A percentile compares a stretch with the other conserved stretches of the same genome.
phyloP scores from a whole-genome alignment of 805 yeast species.

The Blastobotrys terrestris region DNA sequence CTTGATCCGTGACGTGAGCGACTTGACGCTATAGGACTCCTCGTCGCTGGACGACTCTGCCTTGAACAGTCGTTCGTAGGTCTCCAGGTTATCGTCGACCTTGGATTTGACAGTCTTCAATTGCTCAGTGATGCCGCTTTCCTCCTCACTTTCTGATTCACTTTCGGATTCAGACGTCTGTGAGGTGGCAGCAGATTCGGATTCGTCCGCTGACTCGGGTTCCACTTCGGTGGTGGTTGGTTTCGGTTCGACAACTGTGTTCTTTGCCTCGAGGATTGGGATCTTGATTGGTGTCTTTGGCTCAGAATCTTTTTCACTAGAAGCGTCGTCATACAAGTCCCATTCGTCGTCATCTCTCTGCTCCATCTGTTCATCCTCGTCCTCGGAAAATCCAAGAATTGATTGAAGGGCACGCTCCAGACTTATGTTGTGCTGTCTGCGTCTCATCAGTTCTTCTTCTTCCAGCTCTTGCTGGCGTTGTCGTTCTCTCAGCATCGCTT shows the following conservation, averaged over 20 bases:
- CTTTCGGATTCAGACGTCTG: background rate
- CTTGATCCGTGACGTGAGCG: slow-evolving; percentile 20
- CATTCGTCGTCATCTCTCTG: background rate
- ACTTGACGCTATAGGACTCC: background rate
- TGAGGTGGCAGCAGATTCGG: background rate
- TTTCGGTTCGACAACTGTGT: background rate
- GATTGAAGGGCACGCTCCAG: background rate
- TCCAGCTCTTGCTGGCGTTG: background rate
- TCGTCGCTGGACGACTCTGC: background rate
- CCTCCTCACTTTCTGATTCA: slow-evolving; percentile 2
- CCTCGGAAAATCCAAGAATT: background rate
- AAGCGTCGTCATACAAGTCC: background rate
- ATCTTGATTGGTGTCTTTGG: background rate
- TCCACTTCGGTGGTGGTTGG: background rate
- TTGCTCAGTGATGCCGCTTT: slow-evolving; percentile 1
- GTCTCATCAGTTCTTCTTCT: background rate
- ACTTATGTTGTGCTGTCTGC: background rate
- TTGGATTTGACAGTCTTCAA: slow-evolving; percentile 11
- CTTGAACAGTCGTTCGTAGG: slow-evolving; percentile 17
- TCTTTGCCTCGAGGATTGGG: background rate
- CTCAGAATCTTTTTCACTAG: no score
- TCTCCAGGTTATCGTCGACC: slow-evolving; percentile 15
- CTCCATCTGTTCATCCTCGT: background rate
- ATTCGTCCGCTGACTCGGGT: no score
- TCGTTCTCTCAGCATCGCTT: background rate